Conservation (phyloP, 345 rosid species). For the Clarkia xantiana region DNA sequence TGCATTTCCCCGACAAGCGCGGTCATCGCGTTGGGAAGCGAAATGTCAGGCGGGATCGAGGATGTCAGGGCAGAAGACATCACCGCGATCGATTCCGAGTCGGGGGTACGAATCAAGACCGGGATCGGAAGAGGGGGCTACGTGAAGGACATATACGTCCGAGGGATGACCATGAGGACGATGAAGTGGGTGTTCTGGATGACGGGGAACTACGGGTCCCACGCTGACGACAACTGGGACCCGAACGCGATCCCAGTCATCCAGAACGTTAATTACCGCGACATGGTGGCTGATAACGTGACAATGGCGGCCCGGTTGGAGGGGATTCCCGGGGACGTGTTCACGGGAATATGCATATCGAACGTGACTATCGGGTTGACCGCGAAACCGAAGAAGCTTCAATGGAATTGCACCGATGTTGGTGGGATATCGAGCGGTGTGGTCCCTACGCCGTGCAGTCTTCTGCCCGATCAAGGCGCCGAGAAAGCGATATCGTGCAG, state of each 20-base stretch:
- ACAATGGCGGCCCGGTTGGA: conserved; percentile 47
- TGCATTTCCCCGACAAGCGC: conserved; percentile 90
- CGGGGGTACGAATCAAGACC: conserved; percentile 69
- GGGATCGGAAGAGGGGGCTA: conserved; percentile 70
- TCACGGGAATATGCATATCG: conserved; percentile 65
- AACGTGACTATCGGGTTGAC: conserved; percentile 47
- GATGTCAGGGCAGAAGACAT: conserved; percentile 77
- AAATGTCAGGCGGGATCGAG: conserved; percentile 81
- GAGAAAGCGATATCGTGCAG: conserved; percentile 23
- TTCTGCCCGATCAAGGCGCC: conserved; percentile 31
- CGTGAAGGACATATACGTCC: conserved; percentile 56
- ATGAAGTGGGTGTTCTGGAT: conserved; percentile 89
- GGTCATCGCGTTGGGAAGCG: conserved; percentile 74
- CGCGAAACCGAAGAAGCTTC: conserved; percentile 33
- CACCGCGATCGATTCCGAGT: conserved; percentile 52
- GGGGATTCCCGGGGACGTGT: conserved; percentile 46
- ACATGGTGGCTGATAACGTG: conserved; percentile 62
- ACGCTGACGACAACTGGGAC: conserved; percentile 55
- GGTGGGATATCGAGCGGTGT: conserved; percentile 46
- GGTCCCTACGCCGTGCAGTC: conserved; percentile 42
- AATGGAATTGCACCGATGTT: conserved; percentile 72
- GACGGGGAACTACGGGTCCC: conserved; percentile 71
- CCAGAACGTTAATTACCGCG: conserved; percentile 46
- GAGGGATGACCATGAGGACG: conserved; percentile 50
- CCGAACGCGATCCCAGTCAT: conserved; percentile 56